Conservation (phyloP, 495 filamentous ascomycete species). For the Penicillium pancosmium region DNA sequence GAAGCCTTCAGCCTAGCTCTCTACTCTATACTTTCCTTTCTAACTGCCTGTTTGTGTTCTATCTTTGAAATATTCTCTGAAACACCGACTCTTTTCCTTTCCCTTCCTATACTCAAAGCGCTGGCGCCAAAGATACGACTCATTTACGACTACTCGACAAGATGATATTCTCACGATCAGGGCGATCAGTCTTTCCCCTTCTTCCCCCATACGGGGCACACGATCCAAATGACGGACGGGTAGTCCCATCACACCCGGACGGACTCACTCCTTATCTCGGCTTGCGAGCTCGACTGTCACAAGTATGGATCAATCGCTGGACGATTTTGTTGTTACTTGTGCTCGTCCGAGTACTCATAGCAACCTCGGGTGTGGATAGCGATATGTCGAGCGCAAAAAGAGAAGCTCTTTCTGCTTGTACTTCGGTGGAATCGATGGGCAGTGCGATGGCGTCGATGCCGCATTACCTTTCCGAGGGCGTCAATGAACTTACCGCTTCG, state of each 20-base stretch:
- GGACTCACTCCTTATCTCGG: slow-evolving; percentile 94
- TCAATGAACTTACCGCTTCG: slow-evolving; percentile 80
- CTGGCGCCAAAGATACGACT: neutral
- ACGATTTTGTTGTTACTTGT: slow-evolving; percentile 86
- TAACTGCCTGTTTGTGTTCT: neutral
- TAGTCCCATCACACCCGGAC: slow-evolving; percentile 59
- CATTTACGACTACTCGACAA: slow-evolving; percentile 1
- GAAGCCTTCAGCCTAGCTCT: slow-evolving; percentile 17
- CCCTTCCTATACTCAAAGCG: neutral
- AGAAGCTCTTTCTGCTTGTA: slow-evolving; percentile 86
- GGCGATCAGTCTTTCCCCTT: slow-evolving; percentile 42
- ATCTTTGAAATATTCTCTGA: neutral
- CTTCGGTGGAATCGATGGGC: slow-evolving; percentile 88
- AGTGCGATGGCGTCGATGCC: slow-evolving; percentile 98
- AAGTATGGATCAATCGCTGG: slow-evolving; percentile 97
- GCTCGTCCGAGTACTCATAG: slow-evolving; percentile 76
- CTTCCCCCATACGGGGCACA: slow-evolving; percentile 50
- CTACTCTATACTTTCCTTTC: slow-evolving; percentile 9
- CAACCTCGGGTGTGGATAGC: slow-evolving; percentile 66
- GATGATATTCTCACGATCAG: slow-evolving; percentile 39
- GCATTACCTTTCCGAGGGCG: slow-evolving; percentile 83
- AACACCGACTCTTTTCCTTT: slow-evolving; percentile 8
- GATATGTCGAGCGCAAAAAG: slow-evolving; percentile 73
- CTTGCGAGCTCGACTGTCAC: slow-evolving; percentile 83
- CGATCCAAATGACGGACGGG: slow-evolving; percentile 37